Conservation (phyloP, 495 filamentous ascomycete genomes). For the Trichoderma erinaceum region DNA sequence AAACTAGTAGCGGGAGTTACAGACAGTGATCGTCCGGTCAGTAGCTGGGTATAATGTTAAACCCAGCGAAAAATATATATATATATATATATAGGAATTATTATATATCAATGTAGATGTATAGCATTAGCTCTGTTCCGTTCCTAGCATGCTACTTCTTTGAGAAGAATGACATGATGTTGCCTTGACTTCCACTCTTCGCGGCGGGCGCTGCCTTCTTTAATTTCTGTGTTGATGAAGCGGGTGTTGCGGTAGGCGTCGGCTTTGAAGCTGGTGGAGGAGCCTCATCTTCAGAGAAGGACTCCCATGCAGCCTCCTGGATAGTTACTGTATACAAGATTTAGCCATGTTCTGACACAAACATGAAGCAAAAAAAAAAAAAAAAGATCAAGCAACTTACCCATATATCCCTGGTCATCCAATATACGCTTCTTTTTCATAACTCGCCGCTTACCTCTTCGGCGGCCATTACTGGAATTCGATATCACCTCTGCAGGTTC, state of each 20-base stretch:
- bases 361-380: not conserved
- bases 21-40: not conserved
- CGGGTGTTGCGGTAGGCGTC: slow-evolving; percentile 25
- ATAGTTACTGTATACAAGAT: slow-evolving; percentile 62
- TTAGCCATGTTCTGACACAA: slow-evolving; percentile 17
- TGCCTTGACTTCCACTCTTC: slow-evolving; percentile 65
- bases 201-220: slow-evolving; percentile 51
- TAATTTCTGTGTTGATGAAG: slow-evolving; percentile 31
- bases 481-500: slow-evolving; percentile 47
- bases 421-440: slow-evolving; percentile 85
- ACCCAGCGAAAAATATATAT: not conserved
- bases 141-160: slow-evolving; percentile 38
- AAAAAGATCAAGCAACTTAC: slow-evolving; percentile 38
- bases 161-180: slow-evolving; percentile 90
- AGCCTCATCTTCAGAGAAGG: slow-evolving; percentile 85
- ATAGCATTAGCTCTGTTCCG: too few relatives aligned
- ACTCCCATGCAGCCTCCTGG: slow-evolving; percentile 86
- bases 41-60: not conserved
- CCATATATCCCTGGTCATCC: slow-evolving; percentile 91
- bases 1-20: not conserved
- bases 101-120: not conserved
- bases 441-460: slow-evolving; percentile 73
- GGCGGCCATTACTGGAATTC: slow-evolving; percentile 56
- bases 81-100: not conserved
- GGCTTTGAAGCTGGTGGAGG: slow-evolving; percentile 49